Percentiles rank a stretch among this genome's conserved stretches.
Conservation (phyloP, 2,329 filamentous ascomycete genomes). For the Xylariaceae sp. region DNA sequence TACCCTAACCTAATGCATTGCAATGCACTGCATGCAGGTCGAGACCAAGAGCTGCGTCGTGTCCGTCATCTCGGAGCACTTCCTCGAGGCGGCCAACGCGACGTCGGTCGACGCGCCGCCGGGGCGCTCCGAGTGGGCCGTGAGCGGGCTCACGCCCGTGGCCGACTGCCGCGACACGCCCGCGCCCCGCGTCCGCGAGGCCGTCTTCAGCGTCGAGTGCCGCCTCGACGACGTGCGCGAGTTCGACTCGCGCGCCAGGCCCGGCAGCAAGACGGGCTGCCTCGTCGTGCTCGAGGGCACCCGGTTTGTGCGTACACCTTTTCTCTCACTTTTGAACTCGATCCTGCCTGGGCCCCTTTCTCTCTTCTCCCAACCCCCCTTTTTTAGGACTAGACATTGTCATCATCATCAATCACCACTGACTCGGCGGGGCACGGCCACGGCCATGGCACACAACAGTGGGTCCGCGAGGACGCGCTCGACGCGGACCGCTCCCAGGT, state of each 20-base stretch:
- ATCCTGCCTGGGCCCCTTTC: no score
- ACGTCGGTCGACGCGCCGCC: conserved; percentile 70
- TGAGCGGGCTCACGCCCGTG: conserved; percentile 67
- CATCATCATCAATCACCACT: no score
- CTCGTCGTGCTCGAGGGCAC: conserved; percentile 75
- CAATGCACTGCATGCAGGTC: no score
- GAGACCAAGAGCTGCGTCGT: conserved; percentile 71
- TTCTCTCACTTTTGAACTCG: no score
- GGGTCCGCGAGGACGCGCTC: conserved; percentile 82
- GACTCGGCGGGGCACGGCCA: no score
- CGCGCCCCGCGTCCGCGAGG: conserved; percentile 69
- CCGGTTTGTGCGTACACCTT: no score
- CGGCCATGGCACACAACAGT: no score
- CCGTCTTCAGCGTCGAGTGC: conserved; percentile 75
- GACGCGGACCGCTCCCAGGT: conserved; percentile 69
- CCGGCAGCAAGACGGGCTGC: conserved; percentile 68
- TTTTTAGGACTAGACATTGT: no score
- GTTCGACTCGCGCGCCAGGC: conserved; percentile 64
- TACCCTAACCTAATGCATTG: no score
- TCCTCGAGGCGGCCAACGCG: conserved; percentile 81
- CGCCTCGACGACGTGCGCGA: conserved; percentile 68
- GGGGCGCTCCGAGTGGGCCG: conserved; percentile 69
- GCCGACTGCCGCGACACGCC: conserved; percentile 57
- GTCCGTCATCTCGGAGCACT: conserved; percentile 82
- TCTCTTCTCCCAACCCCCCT: no score